These are phyloP conservation scores for Beauveria medogensis DNA, from an alignment of 2,329 filamentous ascomycete genomes.

Conservation along the genomic window DNA sequence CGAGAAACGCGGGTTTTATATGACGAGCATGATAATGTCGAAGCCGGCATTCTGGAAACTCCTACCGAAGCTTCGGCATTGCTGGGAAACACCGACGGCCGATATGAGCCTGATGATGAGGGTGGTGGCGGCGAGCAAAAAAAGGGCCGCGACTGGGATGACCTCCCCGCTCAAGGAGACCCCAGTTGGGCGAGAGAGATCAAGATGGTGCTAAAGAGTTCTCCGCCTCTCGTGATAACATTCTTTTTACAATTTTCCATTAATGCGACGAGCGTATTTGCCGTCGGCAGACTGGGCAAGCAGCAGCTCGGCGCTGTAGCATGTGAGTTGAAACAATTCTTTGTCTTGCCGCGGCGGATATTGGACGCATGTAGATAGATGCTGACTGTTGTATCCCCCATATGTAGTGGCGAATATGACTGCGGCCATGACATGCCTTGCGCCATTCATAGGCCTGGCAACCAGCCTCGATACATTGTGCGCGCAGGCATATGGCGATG, in stretches of 20 bases:
- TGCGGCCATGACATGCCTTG: constrained; percentile 69
- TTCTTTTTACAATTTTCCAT: constrained; percentile 78
- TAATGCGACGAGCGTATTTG: constrained; percentile 71
- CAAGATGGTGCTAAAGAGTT: constrained; percentile 68
- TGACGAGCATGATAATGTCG: background rate
- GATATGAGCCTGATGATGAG: background rate
- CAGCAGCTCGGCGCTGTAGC: constrained; percentile 41
- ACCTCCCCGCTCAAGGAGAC: background rate
- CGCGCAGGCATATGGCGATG: constrained; percentile 87
- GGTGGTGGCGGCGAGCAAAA: background rate
- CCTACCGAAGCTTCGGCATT: background rate
- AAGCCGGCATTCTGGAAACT: background rate
- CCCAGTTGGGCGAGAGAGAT: constrained; percentile 43
- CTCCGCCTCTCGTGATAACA: constrained; percentile 59
- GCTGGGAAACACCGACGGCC: background rate
- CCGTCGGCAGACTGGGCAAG: constrained; percentile 67
- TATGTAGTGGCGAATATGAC: constrained; percentile 56
- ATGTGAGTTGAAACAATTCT: constrained; percentile 21
- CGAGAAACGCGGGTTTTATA: background rate
- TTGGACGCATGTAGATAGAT: background rate
- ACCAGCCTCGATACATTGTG: constrained; percentile 90
- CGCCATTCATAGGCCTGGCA: constrained; percentile 71
- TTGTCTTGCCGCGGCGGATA: background rate
- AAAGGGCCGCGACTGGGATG: constrained; percentile 2
- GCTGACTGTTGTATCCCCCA: background rate